Conservation (phyloP, 495 filamentous ascomycete genomes). For the Aspergillus campestris region DNA sequence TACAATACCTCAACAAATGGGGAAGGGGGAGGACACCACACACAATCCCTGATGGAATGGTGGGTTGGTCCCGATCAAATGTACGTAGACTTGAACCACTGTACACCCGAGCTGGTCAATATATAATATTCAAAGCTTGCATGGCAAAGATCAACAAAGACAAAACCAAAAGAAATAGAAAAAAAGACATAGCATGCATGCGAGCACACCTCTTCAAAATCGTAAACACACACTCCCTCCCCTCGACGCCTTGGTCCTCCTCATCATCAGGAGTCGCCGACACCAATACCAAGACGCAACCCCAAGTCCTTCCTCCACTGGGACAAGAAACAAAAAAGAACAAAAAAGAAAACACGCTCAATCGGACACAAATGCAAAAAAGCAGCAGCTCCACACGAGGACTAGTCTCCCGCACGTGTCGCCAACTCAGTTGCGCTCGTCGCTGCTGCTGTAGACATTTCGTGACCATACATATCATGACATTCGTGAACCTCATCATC, state of each 20-base stretch:
- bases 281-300: background rate
- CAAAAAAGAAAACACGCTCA: constrained; percentile 6
- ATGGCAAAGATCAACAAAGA: too few relatives aligned
- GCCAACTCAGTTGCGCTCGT: constrained; percentile 20
- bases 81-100: too few relatives aligned
- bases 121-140: background rate
- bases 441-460: constrained; percentile 18
- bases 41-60: too few relatives aligned
- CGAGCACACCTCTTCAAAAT: background rate
- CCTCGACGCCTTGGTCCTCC: background rate
- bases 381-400: constrained; percentile 13
- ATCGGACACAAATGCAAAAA: constrained; percentile 18
- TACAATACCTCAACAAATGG: too few relatives aligned
- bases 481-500: constrained; percentile 43
- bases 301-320: background rate
- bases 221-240: background rate
- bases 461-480: constrained; percentile 41
- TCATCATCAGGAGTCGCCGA: background rate
- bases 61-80: too few relatives aligned
- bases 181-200: background rate
- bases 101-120: constrained; percentile 1
- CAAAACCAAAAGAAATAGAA: too few relatives aligned
- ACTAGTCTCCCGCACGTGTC: constrained; percentile 17
- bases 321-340: constrained; percentile 10
- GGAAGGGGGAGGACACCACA: too few relatives aligned